These are phyloP conservation scores for Berkeleyomyces rouxiae DNA, from an alignment of 2,329 filamentous ascomycete species.

Conservation along the genomic window DNA sequence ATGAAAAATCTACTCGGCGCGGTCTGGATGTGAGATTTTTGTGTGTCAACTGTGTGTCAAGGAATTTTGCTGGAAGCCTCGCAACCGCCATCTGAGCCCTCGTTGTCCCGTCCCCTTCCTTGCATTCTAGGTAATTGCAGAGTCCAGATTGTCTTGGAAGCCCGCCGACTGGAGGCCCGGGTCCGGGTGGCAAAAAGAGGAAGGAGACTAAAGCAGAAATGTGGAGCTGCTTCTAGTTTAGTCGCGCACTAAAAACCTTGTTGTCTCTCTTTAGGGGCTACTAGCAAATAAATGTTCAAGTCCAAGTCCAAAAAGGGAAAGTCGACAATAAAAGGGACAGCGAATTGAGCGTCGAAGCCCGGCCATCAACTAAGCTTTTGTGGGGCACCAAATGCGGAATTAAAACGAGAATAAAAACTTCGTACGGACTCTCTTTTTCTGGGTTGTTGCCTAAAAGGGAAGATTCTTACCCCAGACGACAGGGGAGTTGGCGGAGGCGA, in stretches of 20 bases:
- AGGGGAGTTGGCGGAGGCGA: neutral
- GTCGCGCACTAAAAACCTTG: neutral
- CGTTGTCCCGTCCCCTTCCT: too few species aligned
- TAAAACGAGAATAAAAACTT: neutral
- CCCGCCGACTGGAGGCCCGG: neutral
- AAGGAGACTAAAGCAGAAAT: neutral
- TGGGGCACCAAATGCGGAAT: neutral
- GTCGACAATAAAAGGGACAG: neutral
- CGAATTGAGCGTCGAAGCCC: neutral
- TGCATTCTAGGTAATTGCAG: neutral
- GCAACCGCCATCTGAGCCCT: too few species aligned
- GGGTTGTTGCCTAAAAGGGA: neutral
- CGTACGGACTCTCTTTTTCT: neutral
- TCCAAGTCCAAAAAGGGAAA: neutral
- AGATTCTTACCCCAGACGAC: neutral
- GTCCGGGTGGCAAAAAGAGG: neutral
- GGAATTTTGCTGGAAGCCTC: neutral
- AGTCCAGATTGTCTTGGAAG: neutral
- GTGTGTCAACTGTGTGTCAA: neutral
- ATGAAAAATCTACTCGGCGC: neutral
- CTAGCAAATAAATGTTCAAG: neutral
- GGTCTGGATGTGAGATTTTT: neutral
- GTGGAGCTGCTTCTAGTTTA: neutral
- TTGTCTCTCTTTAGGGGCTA: neutral
- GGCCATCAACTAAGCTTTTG: neutral